These are phyloP conservation scores for Daedaleopsis nitida DNA, from an alignment of 768 basidiomycete species.

Conservation along the genomic window DNA sequence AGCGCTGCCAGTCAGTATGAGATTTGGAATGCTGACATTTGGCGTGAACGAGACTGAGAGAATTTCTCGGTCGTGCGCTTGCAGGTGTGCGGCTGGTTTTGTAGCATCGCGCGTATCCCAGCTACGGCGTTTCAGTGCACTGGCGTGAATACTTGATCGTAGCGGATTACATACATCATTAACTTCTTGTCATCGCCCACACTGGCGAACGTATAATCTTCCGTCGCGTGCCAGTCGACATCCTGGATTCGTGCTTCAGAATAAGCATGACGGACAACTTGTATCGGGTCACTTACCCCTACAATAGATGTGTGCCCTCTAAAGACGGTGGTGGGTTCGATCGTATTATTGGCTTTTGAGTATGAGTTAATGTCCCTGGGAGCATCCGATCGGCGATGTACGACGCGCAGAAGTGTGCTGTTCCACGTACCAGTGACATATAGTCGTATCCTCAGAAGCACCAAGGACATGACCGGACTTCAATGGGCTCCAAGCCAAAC, in stretches of 20 bases:
- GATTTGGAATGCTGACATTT: slow-evolving; percentile 55
- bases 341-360: slow-evolving; percentile 68
- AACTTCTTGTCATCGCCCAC: slow-evolving; percentile 96
- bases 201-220: slow-evolving; percentile 87
- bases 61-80: slow-evolving; percentile 91
- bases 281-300: slow-evolving; percentile 58
- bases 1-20: slow-evolving; percentile 88
- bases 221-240: slow-evolving; percentile 90
- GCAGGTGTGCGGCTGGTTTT: slow-evolving; percentile 68
- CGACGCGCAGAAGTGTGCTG: not conserved
- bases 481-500: slow-evolving; percentile 88
- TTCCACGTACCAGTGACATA: slow-evolving; percentile 81
- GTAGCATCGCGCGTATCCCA: slow-evolving; percentile 88
- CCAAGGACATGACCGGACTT: slow-evolving; percentile 86
- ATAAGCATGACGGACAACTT: not conserved
- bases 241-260: slow-evolving; percentile 54
- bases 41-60: slow-evolving; percentile 91
- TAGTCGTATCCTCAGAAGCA: slow-evolving; percentile 93
- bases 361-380: slow-evolving; percentile 91
- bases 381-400: not conserved
- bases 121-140: slow-evolving; percentile 40
- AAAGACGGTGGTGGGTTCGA: slow-evolving; percentile 87
- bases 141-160: not conserved
- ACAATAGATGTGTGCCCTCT: slow-evolving; percentile 90
- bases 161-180: slow-evolving; percentile 67